phyloP scores from a whole-genome alignment of 1,284 basidiomycete genomes.

The Cystobasidium pallidum region DNA sequence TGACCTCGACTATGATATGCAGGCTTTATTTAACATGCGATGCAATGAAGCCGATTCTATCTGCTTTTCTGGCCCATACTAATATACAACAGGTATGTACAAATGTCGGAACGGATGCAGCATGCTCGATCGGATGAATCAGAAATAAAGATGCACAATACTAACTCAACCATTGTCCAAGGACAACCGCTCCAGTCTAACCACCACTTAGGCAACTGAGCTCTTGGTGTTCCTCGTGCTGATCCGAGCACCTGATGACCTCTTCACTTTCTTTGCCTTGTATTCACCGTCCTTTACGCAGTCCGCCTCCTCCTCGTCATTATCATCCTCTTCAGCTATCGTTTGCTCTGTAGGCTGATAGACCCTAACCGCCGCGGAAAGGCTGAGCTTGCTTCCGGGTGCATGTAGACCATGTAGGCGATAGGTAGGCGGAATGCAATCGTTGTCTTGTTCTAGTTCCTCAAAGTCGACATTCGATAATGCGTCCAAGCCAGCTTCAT shows the following conservation, averaged over 20 bases:
- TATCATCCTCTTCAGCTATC: slow-evolving; percentile 47
- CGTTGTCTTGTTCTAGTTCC: slow-evolving; percentile 44
- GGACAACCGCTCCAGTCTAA: too few relatives aligned
- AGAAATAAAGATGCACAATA: too few relatives aligned
- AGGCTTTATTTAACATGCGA: too few relatives aligned
- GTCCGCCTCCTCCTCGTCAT: slow-evolving; percentile 55
- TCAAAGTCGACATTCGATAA: slow-evolving; percentile 39
- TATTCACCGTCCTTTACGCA: slow-evolving; percentile 54
- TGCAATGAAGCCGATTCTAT: too few relatives aligned
- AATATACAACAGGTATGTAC: too few relatives aligned
- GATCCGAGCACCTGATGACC: neutral
- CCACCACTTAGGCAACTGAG: neutral
- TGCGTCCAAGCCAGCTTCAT: slow-evolving; percentile 24
- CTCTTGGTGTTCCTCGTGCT: slow-evolving; percentile 5
- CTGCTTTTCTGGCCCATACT: too few relatives aligned
- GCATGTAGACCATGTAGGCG: slow-evolving; percentile 25
- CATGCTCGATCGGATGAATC: too few relatives aligned
- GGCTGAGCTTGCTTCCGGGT: slow-evolving; percentile 51
- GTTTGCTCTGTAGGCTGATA: slow-evolving; percentile 27
- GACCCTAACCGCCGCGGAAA: slow-evolving; percentile 50
- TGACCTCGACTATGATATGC: too few relatives aligned
- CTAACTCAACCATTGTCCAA: too few relatives aligned
- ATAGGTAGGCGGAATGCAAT: slow-evolving; percentile 49
- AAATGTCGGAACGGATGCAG: too few relatives aligned
- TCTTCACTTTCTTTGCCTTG: slow-evolving; percentile 22